Percentiles rank a stretch among this genome's conserved stretches.
phyloP scores from a whole-genome alignment of 2,329 filamentous ascomycete species.

The Pseudogymnoascus sp. region DNA sequence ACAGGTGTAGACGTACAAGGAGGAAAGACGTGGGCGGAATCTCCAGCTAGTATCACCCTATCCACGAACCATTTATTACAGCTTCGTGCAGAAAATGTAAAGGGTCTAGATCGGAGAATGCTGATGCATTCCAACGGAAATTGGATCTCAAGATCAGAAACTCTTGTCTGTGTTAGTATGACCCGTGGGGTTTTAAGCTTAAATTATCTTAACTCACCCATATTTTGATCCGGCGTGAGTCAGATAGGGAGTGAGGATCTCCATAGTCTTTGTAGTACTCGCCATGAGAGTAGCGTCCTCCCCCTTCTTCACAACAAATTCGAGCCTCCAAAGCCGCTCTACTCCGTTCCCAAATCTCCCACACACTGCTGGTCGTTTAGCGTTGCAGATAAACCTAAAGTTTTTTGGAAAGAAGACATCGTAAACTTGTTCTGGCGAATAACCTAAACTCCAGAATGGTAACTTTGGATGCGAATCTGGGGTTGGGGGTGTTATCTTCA shows the following conservation, averaged over 20 bases:
- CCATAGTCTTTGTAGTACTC: not conserved
- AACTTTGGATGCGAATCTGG: conserved; percentile 37
- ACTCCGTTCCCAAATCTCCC: conserved; percentile 37
- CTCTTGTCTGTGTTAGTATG: no score
- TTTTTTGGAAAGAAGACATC: conserved; percentile 40
- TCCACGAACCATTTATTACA: conserved; percentile 31
- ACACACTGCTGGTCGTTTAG: conserved; percentile 37
- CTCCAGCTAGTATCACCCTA: conserved; percentile 31
- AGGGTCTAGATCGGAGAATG: conserved; percentile 32
- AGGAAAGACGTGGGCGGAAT: conserved; percentile 37
- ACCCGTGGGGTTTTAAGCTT: no score
- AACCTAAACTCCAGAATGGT: no score
- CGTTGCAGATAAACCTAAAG: conserved; percentile 37
- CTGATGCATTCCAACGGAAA: conserved; percentile 33
- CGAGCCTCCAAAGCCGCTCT: conserved; percentile 35
- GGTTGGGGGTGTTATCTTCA: conserved; percentile 37
- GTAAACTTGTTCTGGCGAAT: conserved; percentile 38
- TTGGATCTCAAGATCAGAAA: no score
- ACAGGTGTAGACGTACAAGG: no score
- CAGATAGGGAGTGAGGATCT: not conserved
- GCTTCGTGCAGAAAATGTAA: conserved; percentile 17
- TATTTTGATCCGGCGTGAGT: not conserved
- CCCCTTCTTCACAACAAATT: not conserved
- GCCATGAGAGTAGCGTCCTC: no score
- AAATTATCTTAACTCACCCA: no score